A percentile compares a stretch with the other conserved stretches of the same genome.
Evolutionary conservation across 2,329 filamentous ascomycete genomes (phyloP).

Genomic region (Aspergillus sp.): DNA sequence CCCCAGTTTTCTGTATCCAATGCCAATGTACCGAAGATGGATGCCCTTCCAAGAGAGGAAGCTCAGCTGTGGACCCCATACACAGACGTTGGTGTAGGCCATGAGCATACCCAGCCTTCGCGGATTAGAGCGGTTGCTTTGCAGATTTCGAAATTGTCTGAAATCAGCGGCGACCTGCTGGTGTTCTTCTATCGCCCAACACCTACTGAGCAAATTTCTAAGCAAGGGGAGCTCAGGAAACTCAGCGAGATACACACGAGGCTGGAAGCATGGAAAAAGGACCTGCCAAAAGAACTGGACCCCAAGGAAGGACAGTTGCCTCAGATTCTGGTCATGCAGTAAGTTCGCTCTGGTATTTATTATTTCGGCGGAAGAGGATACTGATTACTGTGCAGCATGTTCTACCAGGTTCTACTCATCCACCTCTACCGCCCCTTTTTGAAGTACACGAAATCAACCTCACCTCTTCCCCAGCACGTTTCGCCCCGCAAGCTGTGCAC

Average conservation of each 20-base stretch:
- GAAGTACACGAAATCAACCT: constrained; percentile 73
- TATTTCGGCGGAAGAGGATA: background rate
- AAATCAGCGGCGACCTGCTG: constrained; percentile 87
- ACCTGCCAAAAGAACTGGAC: constrained; percentile 77
- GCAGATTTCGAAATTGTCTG: constrained; percentile 73
- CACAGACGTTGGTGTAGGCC: constrained; percentile 69
- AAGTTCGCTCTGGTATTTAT: constrained; percentile 34
- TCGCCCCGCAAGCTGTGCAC: constrained; percentile 87
- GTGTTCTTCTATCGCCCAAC: constrained; percentile 82
- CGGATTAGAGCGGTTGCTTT: constrained; percentile 72
- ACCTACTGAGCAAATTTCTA: constrained; percentile 55
- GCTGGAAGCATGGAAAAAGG: constrained; percentile 79
- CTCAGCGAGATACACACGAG: constrained; percentile 84
- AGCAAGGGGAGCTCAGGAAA: constrained; percentile 79
- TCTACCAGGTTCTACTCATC: constrained; percentile 90
- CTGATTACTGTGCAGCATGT: constrained; percentile 60
- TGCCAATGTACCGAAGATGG: constrained; percentile 77
- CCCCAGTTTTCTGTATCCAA: constrained; percentile 74
- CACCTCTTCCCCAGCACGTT: constrained; percentile 75
- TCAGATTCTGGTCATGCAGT: constrained; percentile 79
- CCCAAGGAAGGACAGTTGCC: constrained; percentile 82
- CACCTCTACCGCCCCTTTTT: constrained; percentile 92
- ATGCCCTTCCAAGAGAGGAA: constrained; percentile 85
- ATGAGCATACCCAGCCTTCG: constrained; percentile 66
- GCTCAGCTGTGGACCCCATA: constrained; percentile 79